A percentile compares a stretch with the other conserved stretches of the same genome.
Conservation (phyloP, 2,329 filamentous ascomycete genomes). For the Neofusicoccum kwambonambiense region DNA sequence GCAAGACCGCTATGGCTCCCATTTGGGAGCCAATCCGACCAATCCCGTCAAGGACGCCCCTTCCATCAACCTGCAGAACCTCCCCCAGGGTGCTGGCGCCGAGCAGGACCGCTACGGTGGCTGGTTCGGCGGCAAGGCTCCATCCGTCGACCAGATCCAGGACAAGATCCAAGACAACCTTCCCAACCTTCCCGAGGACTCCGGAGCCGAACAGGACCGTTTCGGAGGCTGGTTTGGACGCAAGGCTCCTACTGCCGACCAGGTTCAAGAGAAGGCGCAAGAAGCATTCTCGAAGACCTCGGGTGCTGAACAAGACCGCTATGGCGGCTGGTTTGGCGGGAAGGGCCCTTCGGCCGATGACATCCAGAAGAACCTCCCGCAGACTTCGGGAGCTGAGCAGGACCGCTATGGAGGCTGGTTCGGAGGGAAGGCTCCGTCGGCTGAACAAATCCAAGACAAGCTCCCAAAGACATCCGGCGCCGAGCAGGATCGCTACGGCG, state of each 20-base stretch:
- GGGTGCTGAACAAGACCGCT: background rate
- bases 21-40: conserved; percentile 10
- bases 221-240: conserved; percentile 3
- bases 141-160: conserved; percentile 7
- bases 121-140: conserved; percentile 10
- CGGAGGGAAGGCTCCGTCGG: background rate
- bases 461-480: background rate
- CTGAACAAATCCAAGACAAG: background rate
- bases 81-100: conserved; percentile 15
- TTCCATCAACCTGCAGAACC: conserved; percentile 11
- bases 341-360: conserved; percentile 8
- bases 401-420: conserved; percentile 10
- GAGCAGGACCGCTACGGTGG: conserved; percentile 18
- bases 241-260: background rate
- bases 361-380: background rate
- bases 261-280: background rate
- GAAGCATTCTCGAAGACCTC: background rate
- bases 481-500: conserved; percentile 7
- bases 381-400: conserved; percentile 16
- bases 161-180: conserved; percentile 2
- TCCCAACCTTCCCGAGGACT: background rate
- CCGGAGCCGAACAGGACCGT: conserved; percentile 17
- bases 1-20: conserved; percentile 19
- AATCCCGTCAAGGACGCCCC: conserved; percentile 15
- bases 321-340: background rate